These are phyloP conservation scores for Shiraia sp. DNA, from an alignment of 2,329 filamentous ascomycete species.

Conservation along the genomic window DNA sequence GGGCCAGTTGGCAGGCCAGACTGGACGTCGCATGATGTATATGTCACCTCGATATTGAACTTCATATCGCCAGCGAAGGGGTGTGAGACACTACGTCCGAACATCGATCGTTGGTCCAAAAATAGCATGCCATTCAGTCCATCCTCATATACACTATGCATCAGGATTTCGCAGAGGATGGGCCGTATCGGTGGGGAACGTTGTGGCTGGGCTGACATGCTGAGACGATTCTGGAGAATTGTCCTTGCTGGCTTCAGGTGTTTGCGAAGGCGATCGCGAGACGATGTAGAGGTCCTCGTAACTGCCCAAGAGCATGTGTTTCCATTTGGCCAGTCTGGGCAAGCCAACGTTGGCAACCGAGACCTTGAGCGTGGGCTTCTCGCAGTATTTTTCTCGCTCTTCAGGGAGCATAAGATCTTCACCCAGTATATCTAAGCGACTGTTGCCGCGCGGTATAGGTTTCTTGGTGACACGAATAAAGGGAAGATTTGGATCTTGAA, in stretches of 20 bases:
- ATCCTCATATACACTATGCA: slow-evolving; percentile 8
- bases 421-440: slow-evolving; percentile 51
- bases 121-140: slow-evolving; percentile 8
- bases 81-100: slow-evolving; percentile 15
- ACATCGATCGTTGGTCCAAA: slow-evolving; percentile 9
- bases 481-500: slow-evolving; percentile 45
- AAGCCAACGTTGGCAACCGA: slow-evolving; percentile 53
- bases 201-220: slow-evolving; percentile 41
- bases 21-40: slow-evolving; percentile 2
- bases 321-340: slow-evolving; percentile 51
- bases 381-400: slow-evolving; percentile 43
- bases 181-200: slow-evolving; percentile 34
- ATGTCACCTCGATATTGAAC: too few relatives aligned
- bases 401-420: slow-evolving; percentile 48
- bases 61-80: slow-evolving; percentile 3
- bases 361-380: slow-evolving; percentile 52
- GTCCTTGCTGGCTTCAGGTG: slow-evolving; percentile 42
- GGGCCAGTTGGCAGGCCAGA: neutral
- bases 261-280: slow-evolving; percentile 44
- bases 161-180: slow-evolving; percentile 27
- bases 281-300: slow-evolving; percentile 56
- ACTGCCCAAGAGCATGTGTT: slow-evolving; percentile 50
- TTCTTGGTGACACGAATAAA: slow-evolving; percentile 52
- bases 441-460: slow-evolving; percentile 51
- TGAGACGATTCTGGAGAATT: slow-evolving; percentile 44